Evolutionary conservation across 2,329 filamentous ascomycete species (phyloP), one percentile per base, ranked within the genome.

Genomic region (Pseudogymnoascus sp.): DNA sequence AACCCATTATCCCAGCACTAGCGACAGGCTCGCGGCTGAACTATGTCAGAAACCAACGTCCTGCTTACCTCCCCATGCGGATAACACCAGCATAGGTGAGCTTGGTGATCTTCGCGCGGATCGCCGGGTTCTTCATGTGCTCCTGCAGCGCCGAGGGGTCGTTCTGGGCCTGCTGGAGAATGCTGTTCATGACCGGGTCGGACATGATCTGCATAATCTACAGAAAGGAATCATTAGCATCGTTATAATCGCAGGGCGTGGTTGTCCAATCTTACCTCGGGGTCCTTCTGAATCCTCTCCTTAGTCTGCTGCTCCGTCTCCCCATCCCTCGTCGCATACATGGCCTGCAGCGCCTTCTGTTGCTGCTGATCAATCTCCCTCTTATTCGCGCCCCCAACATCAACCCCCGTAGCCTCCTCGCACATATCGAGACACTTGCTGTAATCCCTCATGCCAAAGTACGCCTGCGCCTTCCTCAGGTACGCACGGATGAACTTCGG

Each of bases 361-460:
- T 93, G 90, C 78, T 96, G 91, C 74, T 90, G 84, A 72, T 97
- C 91, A 70, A 99, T 96, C 79, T 99, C 94, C 41, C 91, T 85
- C 0, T 88, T 81, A 73, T 97, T 94, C 73, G 91, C 91, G 16
- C 55, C 55, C 62, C 77, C 79, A 64, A 81, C 82, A 74, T 99
- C 94, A 64, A 95, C 83, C 69, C 86, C 82, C 7, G 82, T 80
- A 0, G 95, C 94, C 73, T 92, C 90, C 39, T 85, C 85, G 78
- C 92, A 96, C 6, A 88, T 89, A 73, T 99, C 94, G 63, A 97
- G 81, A 73, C 90, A 95, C 75, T 92, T 93, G 76, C 88, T 96
- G 81, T 96, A 97, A 77, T 99, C 93, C 76, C 94, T 91, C 94
- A 99, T 99, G 70, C 92, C 92, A 69, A 94, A 92, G 76, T 93